Evolutionary conservation across 116 monocot species (phyloP), one percentile per base, ranked within the genome.

Genomic region (Posidonia oceanica): DNA sequence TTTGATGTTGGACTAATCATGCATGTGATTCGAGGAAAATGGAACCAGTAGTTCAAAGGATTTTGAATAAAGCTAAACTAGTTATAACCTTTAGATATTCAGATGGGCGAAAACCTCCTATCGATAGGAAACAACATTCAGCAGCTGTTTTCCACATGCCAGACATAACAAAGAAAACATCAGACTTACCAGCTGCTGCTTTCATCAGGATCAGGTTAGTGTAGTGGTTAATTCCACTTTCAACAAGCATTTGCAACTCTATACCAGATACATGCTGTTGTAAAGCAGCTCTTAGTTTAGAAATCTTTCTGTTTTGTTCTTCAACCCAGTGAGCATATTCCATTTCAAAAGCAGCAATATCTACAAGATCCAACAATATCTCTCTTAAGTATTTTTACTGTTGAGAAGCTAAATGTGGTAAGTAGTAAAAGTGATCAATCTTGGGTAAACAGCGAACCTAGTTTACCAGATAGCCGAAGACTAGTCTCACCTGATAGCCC

Each of bases 101-200:
- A 36, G 91, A 95, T 38, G 95, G 91, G 54, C 95, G 84, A 74
- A 86, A 90, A 62, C 95, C 95, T 65, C 95, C 95, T 70, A 95
- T 84, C 95, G 91, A 95, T 18, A 86, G 77, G 60, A 91, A 95
- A 75, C 86, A 91, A 2, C 95, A 70, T 64, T 95, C 95, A 2
- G 84, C 63, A 38, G 81, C 37, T 57, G 91, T 86, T 67, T 78
- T 95, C 91, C 95, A 95, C 81, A 88, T 86, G 59, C 95, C 91
- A n/a, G 96, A 96, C 81, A 91, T 88, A 6, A 96, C 59, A 77
- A 85, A 89, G 79, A 96, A 96, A 39, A 96, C 91, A 77, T 95
- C 95, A 59, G 86, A 75, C 55, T 88, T 84, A 17, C 91, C 81
- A 70, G 78, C 88, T 8, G 77, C 72, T 36, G 82, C 73, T 67